Evolutionary conservation across 257 asterid genomes (phyloP), one percentile per base, ranked within the genome.

Genomic region (Verbena officinalis): DNA sequence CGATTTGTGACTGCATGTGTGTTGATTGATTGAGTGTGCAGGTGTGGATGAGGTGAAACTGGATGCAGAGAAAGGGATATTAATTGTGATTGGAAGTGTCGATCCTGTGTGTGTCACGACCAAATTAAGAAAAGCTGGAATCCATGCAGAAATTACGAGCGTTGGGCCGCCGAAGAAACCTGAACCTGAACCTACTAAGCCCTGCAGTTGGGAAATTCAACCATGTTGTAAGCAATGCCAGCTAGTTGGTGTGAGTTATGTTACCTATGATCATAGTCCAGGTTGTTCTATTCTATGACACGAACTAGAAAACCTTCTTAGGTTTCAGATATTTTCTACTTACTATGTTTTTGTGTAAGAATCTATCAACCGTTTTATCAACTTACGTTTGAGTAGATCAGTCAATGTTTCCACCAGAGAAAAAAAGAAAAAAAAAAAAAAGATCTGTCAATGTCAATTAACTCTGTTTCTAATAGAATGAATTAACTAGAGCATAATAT

Each of bases 181-280:
- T 2, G 57, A 52, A 27, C 15, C 54, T 4, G 7, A 39, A 3
- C 0, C 56, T 9, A 22, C 36, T 1, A 36, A 57, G 11, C 55
- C 60, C 0, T 36, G 40, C 10, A 34, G 13, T 3, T 72, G 62
- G 0, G 56, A 2, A 5, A 27, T 57, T 8, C 81, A 69, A 4
- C 61, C 54, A 10, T 76, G 72, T 43, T 76, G 77, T 45, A 45
- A 67, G 20, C 73, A 64, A 34, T 77, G 76, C 73, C 71, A 66
- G 27, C 68, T 48, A 39, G 68, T 71, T 15, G 55, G 21, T 6
- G 67, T 70, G 44, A 8, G 22, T 44, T 62, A 36, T 15, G 49
- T 38, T 16, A 36, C 52, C 61, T 45, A 75, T 20, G 66, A 54
- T 17, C 40, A 36, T 1, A 1, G 20, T 12, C 11, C 31, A 38